Conservation (phyloP, 345 rosid genomes). For the Noccaea caerulescens region DNA sequence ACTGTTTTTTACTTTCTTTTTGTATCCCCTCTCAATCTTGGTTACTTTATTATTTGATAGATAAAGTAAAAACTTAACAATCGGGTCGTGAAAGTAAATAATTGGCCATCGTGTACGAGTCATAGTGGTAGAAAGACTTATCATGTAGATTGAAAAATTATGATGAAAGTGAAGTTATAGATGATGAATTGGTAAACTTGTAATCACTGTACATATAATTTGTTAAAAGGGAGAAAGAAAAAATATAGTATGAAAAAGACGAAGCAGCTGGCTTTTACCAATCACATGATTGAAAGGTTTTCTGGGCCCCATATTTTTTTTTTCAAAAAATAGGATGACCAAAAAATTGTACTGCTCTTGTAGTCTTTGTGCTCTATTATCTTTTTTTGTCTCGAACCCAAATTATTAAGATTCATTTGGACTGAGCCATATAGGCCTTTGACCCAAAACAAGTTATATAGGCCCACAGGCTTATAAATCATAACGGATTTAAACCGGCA, state of each 20-base stretch:
- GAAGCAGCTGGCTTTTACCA: slow-evolving; percentile 30
- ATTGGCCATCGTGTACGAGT: too few relatives aligned
- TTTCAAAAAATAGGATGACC: not conserved
- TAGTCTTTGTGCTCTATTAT: too few relatives aligned
- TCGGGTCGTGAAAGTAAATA: too few relatives aligned
- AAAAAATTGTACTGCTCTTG: not conserved
- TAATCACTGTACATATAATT: not conserved
- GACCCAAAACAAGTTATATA: too few relatives aligned
- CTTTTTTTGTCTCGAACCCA: slow-evolving; percentile 3
- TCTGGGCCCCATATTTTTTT: not conserved
- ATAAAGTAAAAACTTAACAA: not conserved
- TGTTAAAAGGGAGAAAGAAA: not conserved
- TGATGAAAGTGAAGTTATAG: not conserved
- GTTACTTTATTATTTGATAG: not conserved
- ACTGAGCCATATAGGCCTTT: not conserved
- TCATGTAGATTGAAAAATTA: too few relatives aligned
- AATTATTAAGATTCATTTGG: not conserved
- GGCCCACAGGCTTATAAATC: slow-evolving; percentile 24
- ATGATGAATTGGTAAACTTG: not conserved
- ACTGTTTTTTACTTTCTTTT: too few relatives aligned
- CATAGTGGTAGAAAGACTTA: too few relatives aligned
- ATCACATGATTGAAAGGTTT: slow-evolving; percentile 29
- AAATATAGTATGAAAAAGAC: not conserved
- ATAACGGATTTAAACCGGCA: not conserved
- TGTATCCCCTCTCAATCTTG: too few relatives aligned